These are phyloP conservation scores for Echinosphaeria canescens DNA, from an alignment of 2,329 filamentous ascomycete genomes.

Conservation along the genomic window DNA sequence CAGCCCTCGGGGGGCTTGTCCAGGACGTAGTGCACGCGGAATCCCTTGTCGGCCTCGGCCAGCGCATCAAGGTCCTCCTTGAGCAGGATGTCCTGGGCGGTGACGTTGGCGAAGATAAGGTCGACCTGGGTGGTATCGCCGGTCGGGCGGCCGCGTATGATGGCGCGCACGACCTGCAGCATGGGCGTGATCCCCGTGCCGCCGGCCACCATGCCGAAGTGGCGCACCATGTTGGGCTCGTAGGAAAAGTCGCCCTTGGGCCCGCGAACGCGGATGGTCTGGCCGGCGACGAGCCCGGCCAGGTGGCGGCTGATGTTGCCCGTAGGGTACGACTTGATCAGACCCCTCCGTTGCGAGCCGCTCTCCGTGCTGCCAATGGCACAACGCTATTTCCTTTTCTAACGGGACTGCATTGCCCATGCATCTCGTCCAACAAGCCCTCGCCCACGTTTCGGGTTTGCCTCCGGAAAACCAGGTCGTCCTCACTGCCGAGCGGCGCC, in stretches of 20 bases:
- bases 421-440: too few relatives aligned
- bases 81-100: constrained; percentile 76
- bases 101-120: constrained; percentile 94
- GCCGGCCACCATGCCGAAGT: constrained; percentile 95
- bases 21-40: constrained; percentile 84
- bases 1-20: constrained; percentile 89
- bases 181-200: constrained; percentile 97
- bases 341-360: too few relatives aligned
- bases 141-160: constrained; percentile 56
- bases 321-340: constrained; percentile 95
- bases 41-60: constrained; percentile 52
- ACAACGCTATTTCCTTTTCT: too few relatives aligned
- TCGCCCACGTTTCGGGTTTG: too few relatives aligned
- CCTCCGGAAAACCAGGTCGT: too few relatives aligned
- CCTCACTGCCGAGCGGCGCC: too few relatives aligned
- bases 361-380: too few relatives aligned
- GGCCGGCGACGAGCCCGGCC: constrained; percentile 60
- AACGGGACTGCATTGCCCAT: too few relatives aligned
- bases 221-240: constrained; percentile 86
- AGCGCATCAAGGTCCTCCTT: constrained; percentile 78
- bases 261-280: constrained; percentile 75
- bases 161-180: constrained; percentile 87
- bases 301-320: constrained; percentile 96
- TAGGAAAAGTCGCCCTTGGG: constrained; percentile 98
- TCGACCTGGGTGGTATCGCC: constrained; percentile 81